Percentiles rank a stretch among this genome's conserved stretches.
These are phyloP conservation scores for Obelidium mucronatum DNA, from an alignment of 192 early-diverging fungal species.

Conservation along the genomic window DNA sequence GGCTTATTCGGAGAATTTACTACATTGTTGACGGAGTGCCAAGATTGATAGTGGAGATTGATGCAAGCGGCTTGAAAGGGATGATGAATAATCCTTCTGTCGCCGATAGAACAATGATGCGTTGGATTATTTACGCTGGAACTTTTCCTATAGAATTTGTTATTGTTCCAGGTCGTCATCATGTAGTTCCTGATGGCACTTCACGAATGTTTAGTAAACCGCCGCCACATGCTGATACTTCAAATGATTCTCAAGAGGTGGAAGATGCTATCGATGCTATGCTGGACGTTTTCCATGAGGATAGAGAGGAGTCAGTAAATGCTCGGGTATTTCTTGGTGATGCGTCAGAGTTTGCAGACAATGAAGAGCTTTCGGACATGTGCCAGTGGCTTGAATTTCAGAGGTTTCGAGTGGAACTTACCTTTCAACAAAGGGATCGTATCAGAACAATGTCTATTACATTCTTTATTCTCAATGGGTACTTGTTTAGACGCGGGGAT, in stretches of 20 bases:
- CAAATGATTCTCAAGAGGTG: neutral
- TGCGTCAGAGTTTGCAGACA: too few relatives aligned
- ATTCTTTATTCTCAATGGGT: too few relatives aligned
- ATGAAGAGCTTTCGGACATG: too few relatives aligned
- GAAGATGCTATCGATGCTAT: neutral
- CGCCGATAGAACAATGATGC: neutral
- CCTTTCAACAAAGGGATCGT: too few relatives aligned
- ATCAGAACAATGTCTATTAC: too few relatives aligned
- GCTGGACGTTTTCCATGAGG: neutral
- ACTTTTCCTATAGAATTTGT: neutral
- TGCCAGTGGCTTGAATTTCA: too few relatives aligned
- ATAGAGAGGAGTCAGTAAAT: too few relatives aligned
- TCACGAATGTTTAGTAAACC: slow-evolving; percentile 6
- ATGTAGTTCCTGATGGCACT: neutral
- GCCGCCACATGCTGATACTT: neutral
- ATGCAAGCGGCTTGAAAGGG: neutral
- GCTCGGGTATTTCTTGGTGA: too few relatives aligned
- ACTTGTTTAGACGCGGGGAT: too few relatives aligned
- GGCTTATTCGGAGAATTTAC: neutral
- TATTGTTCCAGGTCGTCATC: neutral
- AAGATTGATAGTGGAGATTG: neutral
- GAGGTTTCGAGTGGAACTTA: too few relatives aligned
- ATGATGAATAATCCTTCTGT: slow-evolving; percentile 6
- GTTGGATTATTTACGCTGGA: neutral
- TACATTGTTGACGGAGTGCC: neutral